Evolutionary conservation across 345 rosid genomes (phyloP), one percentile per base, ranked within the genome.

Genomic region (Citrus reticulata): DNA sequence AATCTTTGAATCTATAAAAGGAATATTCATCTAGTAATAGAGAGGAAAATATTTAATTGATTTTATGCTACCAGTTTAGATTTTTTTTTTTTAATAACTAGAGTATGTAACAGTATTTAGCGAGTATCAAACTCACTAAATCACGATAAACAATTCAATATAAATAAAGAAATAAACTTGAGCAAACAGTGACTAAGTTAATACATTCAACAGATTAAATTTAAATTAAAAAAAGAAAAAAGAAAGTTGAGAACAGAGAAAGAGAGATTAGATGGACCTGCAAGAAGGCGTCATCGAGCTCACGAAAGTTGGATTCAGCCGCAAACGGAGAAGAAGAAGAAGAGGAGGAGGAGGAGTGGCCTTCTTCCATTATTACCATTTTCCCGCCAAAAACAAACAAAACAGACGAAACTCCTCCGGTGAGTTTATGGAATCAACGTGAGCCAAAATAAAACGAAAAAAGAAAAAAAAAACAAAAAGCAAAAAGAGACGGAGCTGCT

Each of bases 271-370:
- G 58, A 54, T 54, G n/a, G 19, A 82, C 85, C 85, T 83, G 85
- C 75, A 83, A 83, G 85, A 76, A 83, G 70, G 76, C 85, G 29
- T 83, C 82, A 60, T 83, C 85, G n/a, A 83, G 79, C 60, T 83
- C 80, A 5, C 85, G 85, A 49, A 83, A 79, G 71, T 25, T 83
- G 70, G 81, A 81, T 61, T 83, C 78, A 6, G 80, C 55, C 16
- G 80, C 67, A 7, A 74, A n/a, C 61, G 81, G 74, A 59, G 84
- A 77, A 46, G 17, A 13, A 42, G 14, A 11, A 42, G 51, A 11
- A 54, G 58, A 13, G 3, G 17, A 46, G 13, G 51, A 16, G 16
- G 6, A 51, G 4, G 75, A 73, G 42, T 39, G 49, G 24, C 37
- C 76, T 7, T 25, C 77, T 11, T 61, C 13, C 66, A 62, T 62